These are phyloP conservation scores for Cryphonectria nitschkei DNA, from an alignment of 2,329 filamentous ascomycete species.

Conservation along the genomic window DNA sequence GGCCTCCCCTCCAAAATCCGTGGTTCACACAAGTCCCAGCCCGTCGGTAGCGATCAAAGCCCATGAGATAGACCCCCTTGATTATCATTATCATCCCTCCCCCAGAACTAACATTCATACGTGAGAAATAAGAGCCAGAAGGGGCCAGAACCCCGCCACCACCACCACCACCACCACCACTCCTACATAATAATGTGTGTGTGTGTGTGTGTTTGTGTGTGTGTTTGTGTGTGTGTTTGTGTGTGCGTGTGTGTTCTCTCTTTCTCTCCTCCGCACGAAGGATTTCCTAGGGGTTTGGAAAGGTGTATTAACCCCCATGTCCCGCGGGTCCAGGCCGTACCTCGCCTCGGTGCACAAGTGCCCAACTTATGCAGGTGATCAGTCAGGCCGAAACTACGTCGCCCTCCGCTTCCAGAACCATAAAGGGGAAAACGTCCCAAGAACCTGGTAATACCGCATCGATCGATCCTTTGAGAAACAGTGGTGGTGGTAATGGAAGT, in stretches of 20 bases:
- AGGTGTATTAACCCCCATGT: background rate
- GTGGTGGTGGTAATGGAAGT: background rate
- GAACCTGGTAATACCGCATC: background rate
- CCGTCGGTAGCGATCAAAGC: background rate
- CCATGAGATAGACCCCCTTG: background rate
- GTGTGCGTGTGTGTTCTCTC: background rate
- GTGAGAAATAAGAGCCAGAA: background rate
- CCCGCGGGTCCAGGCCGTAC: background rate
- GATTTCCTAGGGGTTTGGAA: background rate
- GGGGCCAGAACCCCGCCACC: background rate
- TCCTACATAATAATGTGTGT: too few relatives aligned
- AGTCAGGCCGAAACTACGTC: background rate
- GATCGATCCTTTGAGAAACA: background rate
- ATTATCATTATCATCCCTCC: background rate
- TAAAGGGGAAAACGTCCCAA: background rate
- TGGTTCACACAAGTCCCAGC: background rate
- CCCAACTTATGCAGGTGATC: conserved; percentile 1
- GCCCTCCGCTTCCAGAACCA: background rate
- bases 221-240: too few relatives aligned
- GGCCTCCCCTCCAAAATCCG: background rate
- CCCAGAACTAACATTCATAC: background rate
- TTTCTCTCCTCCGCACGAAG: background rate
- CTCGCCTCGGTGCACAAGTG: background rate
- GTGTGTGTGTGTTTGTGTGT: background rate
- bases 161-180: background rate